These are phyloP conservation scores for Abrus precatorius DNA, from an alignment of 306 rosid species.

Conservation along the genomic window DNA sequence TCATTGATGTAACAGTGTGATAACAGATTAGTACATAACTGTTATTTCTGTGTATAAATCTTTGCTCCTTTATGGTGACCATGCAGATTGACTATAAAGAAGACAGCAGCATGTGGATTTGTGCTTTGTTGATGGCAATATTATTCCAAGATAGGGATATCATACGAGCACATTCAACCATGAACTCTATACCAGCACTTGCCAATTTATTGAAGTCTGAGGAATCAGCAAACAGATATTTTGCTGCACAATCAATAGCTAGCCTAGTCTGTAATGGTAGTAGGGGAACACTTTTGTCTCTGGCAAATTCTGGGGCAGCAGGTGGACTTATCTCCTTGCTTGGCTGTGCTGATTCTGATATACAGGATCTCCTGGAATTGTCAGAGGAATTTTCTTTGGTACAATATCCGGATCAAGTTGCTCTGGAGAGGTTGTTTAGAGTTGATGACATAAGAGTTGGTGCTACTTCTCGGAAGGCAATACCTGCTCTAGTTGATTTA, in stretches of 20 bases:
- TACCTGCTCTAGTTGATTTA: constrained; percentile 96
- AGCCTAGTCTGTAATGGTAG: constrained; percentile 99
- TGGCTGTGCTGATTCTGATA: constrained; percentile 94
- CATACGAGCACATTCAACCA: constrained; percentile 92
- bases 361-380: constrained; percentile 83
- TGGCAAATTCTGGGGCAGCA: constrained; percentile 97
- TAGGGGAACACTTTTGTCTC: constrained; percentile 96
- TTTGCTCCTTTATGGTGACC: constrained; percentile 47
- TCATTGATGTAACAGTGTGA: constrained; percentile 34
- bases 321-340: constrained; percentile 91
- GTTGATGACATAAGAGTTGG: constrained; percentile 98
- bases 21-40: constrained; percentile 17
- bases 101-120: constrained; percentile 93
- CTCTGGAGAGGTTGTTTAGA: constrained; percentile 93
- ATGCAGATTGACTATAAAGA: constrained; percentile 85
- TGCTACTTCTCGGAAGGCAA: constrained; percentile 98
- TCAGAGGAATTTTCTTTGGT: constrained; percentile 90
- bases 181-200: constrained; percentile 88
- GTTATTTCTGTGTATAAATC: constrained; percentile 32
- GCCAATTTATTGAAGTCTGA: constrained; percentile 92
- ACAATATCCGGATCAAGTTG: constrained; percentile 93
- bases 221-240: constrained; percentile 83
- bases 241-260: constrained; percentile 93
- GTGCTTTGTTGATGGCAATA: constrained; percentile 86
- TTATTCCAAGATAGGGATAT: constrained; percentile 96